Evolutionary conservation across 768 basidiomycete species (phyloP).

Genomic region (Rhodotorula taiwanensis): DNA sequence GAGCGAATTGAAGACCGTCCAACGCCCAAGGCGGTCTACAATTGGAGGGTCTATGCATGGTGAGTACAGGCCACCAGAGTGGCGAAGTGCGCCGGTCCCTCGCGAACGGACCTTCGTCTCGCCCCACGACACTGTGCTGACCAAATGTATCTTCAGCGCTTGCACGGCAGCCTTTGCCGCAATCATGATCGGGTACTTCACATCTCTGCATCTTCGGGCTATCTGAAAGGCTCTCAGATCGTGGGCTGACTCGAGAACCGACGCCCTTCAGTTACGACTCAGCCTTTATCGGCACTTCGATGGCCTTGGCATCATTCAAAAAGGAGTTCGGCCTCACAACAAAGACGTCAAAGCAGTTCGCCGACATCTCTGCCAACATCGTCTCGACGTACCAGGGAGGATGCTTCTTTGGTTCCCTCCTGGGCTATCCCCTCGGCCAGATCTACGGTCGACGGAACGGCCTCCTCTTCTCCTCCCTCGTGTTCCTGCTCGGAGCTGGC

Average conservation of each 20-base stretch:
- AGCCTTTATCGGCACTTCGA: constrained; percentile 47
- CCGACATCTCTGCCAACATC: constrained; percentile 49
- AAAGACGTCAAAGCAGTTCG: constrained; percentile 44
- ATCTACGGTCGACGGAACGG: constrained; percentile 52
- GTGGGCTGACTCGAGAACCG: too few species aligned
- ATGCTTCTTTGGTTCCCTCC: constrained; percentile 65
- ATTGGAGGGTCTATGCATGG: constrained; percentile 21
- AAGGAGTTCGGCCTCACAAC: constrained; percentile 48
- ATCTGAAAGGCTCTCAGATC: too few species aligned
- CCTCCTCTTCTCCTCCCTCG: constrained; percentile 49
- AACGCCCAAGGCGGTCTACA: constrained; percentile 26
- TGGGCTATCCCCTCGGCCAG: constrained; percentile 55
- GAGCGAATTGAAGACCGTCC: constrained; percentile 26
- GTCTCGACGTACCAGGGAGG: constrained; percentile 54
- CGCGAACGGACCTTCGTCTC: too few species aligned
- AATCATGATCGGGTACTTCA: constrained; percentile 39
- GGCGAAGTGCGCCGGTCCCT: too few species aligned
- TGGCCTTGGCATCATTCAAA: constrained; percentile 50
- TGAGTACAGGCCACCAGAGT: too few species aligned
- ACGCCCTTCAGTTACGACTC: constrained; percentile 50
- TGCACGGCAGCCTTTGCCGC: constrained; percentile 32
- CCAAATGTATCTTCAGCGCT: too few species aligned
- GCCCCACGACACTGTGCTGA: too few species aligned
- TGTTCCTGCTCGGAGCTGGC: constrained; percentile 60
- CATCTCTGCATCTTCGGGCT: too few species aligned